Conservation (phyloP, 306 rosid species). For the Dalbergia oliveri region DNA sequence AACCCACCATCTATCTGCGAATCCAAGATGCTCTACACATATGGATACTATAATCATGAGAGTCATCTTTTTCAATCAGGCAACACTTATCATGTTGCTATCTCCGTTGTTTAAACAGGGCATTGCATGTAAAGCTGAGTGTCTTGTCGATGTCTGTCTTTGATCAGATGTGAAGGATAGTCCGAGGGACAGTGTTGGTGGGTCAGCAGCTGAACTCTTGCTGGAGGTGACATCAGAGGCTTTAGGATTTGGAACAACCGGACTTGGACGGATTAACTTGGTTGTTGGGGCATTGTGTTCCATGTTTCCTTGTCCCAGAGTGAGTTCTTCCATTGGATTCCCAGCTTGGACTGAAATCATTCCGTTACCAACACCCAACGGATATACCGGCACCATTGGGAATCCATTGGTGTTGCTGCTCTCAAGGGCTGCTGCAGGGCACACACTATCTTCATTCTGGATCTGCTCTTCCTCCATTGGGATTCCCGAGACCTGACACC, state of each 20-base stretch:
- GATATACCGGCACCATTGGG: constrained; percentile 57
- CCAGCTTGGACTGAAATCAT: constrained; percentile 52
- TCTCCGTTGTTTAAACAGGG: constrained; percentile 79
- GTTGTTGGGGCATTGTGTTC: constrained; percentile 46
- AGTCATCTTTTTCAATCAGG: constrained; percentile 50
- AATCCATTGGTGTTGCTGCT: constrained; percentile 56
- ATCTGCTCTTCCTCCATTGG: constrained; percentile 81
- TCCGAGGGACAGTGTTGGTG: constrained; percentile 75
- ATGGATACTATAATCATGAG: constrained; percentile 44
- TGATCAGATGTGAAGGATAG: constrained; percentile 77
- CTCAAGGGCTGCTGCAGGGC: constrained; percentile 58
- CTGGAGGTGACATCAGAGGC: constrained; percentile 54
- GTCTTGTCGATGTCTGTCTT: constrained; percentile 68
- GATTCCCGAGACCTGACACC: constrained; percentile 68
- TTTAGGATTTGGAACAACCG: constrained; percentile 50
- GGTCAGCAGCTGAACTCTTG: constrained; percentile 56
- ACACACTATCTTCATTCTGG: constrained; percentile 61
- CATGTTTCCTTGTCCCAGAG: constrained; percentile 60
- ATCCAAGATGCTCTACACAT: constrained; percentile 49
- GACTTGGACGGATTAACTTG: constrained; percentile 52
- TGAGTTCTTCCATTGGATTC: constrained; percentile 64
- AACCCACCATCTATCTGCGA: constrained; percentile 31
- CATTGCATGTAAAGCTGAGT: constrained; percentile 63
- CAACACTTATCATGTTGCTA: constrained; percentile 67
- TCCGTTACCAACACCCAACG: constrained; percentile 55